Base-by-base conservation (phyloP, 179 eudicot species). In the Beta lomatogona region DNA sequence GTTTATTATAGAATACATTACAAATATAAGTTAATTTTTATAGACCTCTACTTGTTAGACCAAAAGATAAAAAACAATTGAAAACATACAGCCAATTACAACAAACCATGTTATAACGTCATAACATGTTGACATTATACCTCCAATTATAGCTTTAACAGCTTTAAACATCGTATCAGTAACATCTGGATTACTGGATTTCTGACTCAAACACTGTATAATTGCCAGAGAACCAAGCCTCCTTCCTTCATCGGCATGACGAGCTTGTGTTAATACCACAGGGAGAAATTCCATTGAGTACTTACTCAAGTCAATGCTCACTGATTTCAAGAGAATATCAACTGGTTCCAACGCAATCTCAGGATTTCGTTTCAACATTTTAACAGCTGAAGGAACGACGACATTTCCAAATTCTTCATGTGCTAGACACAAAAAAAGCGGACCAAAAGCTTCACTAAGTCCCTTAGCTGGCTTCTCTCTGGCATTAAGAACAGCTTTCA, bases 311-410 rank as follows among this genome's bases (percentile, higher is more conserved):
- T 97, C 99, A 78, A 97, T 89, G 81, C 80, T 89, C 80, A 89
- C 93, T 54, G 91, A 84, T 78, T 90, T 85, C 86, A 97, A 83
- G 48, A 97, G 94, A 80, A 91, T 84, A 77, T 90, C 94, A 82
- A 91, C 88, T 15, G 97, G 86, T 84, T 95, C 97, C 83, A 97
- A 71, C 61, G 95, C 94, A 81, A 97, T 90, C 90, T 97, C 98
- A 25, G 98, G 99, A 79, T 93, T 94, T 78, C 99, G 96, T 84
- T 97, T 97, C 87, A 97, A 88, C 99, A 97, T 91, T 87, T 94
- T 97, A 58, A 97, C 89, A 81, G 93, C 88, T 58, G 98, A 88
- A 76, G 99, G 98, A 82, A 94, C 88, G 61, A 94, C 87, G 55
- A 81, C 74, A 77, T 74, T 91, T 83, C 87, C 91, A 60, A 94